These are phyloP conservation scores for Teratosphaeria epicoccoides DNA, from an alignment of 2,329 filamentous ascomycete species.

Conservation along the genomic window DNA sequence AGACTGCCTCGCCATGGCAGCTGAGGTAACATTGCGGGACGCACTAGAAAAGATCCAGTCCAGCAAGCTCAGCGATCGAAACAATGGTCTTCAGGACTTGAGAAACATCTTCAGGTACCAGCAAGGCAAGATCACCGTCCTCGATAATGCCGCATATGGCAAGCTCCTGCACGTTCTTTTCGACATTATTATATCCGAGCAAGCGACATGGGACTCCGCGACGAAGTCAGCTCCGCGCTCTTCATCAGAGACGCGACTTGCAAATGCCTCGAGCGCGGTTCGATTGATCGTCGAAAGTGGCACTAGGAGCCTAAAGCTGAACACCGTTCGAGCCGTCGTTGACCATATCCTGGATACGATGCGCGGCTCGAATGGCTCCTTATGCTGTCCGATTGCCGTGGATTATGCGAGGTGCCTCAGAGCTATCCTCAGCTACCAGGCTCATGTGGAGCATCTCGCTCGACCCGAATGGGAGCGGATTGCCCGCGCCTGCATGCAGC, in stretches of 20 bases:
- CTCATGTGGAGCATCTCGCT: slow-evolving; percentile 71
- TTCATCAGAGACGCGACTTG: slow-evolving; percentile 46
- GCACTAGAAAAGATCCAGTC: slow-evolving; percentile 30
- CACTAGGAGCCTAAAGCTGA: slow-evolving; percentile 56
- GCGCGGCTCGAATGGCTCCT: slow-evolving; percentile 48
- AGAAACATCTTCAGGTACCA: slow-evolving; percentile 45
- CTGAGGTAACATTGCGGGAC: slow-evolving; percentile 1
- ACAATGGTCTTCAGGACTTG: slow-evolving; percentile 43
- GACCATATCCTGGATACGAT: slow-evolving; percentile 67
- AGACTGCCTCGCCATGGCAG: neutral
- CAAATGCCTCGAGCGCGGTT: slow-evolving; percentile 59
- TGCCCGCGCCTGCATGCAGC: slow-evolving; percentile 59
- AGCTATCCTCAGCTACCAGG: slow-evolving; percentile 57
- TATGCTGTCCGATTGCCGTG: slow-evolving; percentile 58
- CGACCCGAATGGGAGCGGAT: slow-evolving; percentile 57
- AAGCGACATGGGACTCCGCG: slow-evolving; percentile 49
- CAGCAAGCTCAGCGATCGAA: slow-evolving; percentile 36
- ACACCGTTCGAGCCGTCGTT: slow-evolving; percentile 67
- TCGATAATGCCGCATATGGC: slow-evolving; percentile 71
- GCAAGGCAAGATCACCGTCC: slow-evolving; percentile 29
- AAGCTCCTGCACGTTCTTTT: slow-evolving; percentile 75
- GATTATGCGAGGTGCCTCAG: slow-evolving; percentile 71
- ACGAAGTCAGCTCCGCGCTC: slow-evolving; percentile 32
- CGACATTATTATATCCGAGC: slow-evolving; percentile 55
- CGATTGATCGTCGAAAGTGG: slow-evolving; percentile 62